Evolutionary conservation across 495 filamentous ascomycete genomes (phyloP).

Genomic region (Aspergillus leporis): DNA sequence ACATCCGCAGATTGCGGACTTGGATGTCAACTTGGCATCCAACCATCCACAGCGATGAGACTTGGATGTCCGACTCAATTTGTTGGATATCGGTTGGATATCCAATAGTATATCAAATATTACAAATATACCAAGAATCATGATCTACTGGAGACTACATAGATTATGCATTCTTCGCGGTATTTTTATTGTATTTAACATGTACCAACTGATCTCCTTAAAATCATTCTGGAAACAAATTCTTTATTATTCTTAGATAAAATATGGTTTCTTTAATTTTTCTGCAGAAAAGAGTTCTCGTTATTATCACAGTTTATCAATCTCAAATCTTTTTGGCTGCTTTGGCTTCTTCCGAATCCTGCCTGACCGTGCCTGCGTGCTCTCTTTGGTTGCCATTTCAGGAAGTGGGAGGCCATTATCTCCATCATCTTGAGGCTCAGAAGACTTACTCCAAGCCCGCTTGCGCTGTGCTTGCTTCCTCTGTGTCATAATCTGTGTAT

Average conservation of each 20-base stretch:
- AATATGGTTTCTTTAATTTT: background rate
- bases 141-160: background rate
- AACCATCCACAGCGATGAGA: too few relatives aligned
- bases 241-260: background rate
- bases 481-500: background rate
- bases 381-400: background rate
- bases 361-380: background rate
- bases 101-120: background rate
- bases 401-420: background rate
- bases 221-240: background rate
- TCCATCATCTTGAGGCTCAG: background rate
- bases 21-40: background rate
- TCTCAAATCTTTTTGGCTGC: background rate
- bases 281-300: background rate
- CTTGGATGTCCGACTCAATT: too few relatives aligned
- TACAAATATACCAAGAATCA: background rate
- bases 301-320: background rate
- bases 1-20: background rate
- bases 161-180: background rate
- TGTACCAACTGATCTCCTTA: background rate
- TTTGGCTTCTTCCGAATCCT: slow-evolving; percentile 3
- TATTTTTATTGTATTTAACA: background rate
- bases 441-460: background rate
- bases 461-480: background rate
- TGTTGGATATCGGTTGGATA: background rate